Evolutionary conservation across 805 yeast species (phyloP).

Genomic region (Metschnikowia henanensis): DNA sequence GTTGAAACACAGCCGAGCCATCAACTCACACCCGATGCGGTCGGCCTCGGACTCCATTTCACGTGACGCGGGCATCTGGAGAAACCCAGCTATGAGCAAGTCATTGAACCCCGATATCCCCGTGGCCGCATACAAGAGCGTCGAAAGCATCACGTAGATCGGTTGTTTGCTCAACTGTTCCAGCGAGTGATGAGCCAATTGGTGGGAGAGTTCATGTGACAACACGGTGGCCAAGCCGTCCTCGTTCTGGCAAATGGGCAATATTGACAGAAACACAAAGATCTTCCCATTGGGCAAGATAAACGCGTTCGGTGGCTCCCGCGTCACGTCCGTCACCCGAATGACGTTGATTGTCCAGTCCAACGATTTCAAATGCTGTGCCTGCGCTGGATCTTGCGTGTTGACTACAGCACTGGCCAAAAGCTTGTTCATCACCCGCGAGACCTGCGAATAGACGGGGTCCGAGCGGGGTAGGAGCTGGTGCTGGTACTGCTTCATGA

Average conservation of each 20-base stretch:
- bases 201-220: constrained; percentile 93
- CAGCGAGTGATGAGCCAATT: constrained; percentile 86
- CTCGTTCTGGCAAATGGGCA: constrained; percentile 76
- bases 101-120: constrained; percentile 60
- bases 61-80: constrained; percentile 84
- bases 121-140: constrained; percentile 52
- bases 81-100: constrained; percentile 51
- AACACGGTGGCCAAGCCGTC: constrained; percentile 96
- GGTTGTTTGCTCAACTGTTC: constrained; percentile 84
- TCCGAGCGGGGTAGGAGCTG: constrained; percentile 60
- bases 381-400: constrained; percentile 32
- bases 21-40: constrained; percentile 86
- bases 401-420: constrained; percentile 53
- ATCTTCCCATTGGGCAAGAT: constrained; percentile 96
- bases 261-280: constrained; percentile 77
- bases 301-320: constrained; percentile 92
- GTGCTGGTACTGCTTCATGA: constrained; percentile 52
- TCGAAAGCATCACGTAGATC: constrained; percentile 53
- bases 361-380: constrained; percentile 35
- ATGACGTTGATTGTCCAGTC: constrained; percentile 81
- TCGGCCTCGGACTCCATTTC: constrained; percentile 97
- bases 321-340: constrained; percentile 54
- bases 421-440: constrained; percentile 61
- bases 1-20: constrained; percentile 87
- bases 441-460: constrained; percentile 58